These are phyloP conservation scores for Exophiala sideris DNA, from an alignment of 2,329 filamentous ascomycete species.

Conservation along the genomic window DNA sequence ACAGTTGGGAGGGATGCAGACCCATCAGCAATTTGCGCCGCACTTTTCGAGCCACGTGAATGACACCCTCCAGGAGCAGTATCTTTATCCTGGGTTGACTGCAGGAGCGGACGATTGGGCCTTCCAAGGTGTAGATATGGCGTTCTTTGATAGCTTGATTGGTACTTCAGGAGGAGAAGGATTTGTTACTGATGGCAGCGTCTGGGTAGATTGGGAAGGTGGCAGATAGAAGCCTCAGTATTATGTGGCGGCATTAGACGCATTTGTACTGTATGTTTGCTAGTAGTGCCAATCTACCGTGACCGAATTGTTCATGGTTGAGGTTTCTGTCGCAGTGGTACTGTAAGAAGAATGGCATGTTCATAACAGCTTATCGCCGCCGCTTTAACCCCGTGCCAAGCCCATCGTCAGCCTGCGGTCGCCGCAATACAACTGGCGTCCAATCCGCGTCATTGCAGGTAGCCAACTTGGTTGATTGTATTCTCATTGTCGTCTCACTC, in stretches of 20 bases:
- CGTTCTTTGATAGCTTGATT: constrained; percentile 27
- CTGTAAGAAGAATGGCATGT: no score
- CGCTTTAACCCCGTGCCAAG: neutral
- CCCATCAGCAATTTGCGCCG: neutral
- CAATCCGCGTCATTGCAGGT: constrained; percentile 9
- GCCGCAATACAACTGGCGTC: neutral
- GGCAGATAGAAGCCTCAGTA: no score
- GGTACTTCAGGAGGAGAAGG: no score
- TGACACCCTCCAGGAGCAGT: neutral
- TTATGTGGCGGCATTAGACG: no score
- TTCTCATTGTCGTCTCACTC: constrained; percentile 17
- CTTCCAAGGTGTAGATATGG: constrained; percentile 27
- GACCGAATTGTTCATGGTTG: no score
- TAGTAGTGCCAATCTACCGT: no score
- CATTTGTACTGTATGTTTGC: no score
- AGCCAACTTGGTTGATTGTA: neutral
- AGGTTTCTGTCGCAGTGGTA: no score
- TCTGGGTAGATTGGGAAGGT: no score
- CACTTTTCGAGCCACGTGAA: neutral
- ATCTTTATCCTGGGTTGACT: neutral
- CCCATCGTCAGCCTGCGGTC: neutral
- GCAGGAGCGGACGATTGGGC: constrained; percentile 23
- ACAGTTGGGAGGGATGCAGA: no score
- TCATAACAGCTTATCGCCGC: no score
- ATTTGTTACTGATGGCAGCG: no score